Base-by-base conservation (phyloP, 176 grass and related monocot genomes). In the Musa beccarii region DNA sequence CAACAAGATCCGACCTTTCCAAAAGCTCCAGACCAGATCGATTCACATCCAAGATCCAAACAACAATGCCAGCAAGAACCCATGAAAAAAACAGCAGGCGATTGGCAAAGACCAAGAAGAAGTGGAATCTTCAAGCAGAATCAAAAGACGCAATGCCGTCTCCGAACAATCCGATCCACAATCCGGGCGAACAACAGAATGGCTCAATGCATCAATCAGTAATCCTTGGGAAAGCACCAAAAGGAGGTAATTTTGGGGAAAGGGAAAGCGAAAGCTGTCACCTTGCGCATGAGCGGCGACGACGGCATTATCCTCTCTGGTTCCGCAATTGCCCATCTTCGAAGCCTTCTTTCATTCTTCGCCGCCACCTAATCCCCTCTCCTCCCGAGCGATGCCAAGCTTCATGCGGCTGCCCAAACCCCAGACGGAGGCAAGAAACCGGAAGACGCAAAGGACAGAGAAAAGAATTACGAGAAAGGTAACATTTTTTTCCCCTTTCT, bases 281-380 rank as follows among this genome's bases (percentile, higher is more conserved):
- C 93, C 93, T 90, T 97, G 93, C 77, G 91, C 80, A 49, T 99
- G 95, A 79, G 95, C 91, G 25, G 91, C 72, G 69, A 99, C 95
- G 81, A 99, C 95, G 73, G 95, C 95, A 87, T 99, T 99, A 91
- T 94, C 95, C 85, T 99, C 95, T 67, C 95, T 74, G 53, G 95
- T 94, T 77, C 91, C 95, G 76, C 95, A 99, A 78, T 99, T 99
- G 49, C 93, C 93, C 93, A 96, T 96, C 83, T 61, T 81, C 76
- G 54, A 68, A 61, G 70, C 84, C 81, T 53, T 53, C 79, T 92
- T 78, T 92, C 92, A 96, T 92, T 81, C 92, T 92, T 72, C 64
- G 76, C 59, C 71, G 54, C 20, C 52, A 14, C 80, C 52, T 26
- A 16, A 26, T 53, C 55, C 72, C 72, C 53, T 25, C 24, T 11